phyloP scores from a whole-genome alignment of 306 rosid genomes.

The cucumber (Cucumis sativus) region DNA sequence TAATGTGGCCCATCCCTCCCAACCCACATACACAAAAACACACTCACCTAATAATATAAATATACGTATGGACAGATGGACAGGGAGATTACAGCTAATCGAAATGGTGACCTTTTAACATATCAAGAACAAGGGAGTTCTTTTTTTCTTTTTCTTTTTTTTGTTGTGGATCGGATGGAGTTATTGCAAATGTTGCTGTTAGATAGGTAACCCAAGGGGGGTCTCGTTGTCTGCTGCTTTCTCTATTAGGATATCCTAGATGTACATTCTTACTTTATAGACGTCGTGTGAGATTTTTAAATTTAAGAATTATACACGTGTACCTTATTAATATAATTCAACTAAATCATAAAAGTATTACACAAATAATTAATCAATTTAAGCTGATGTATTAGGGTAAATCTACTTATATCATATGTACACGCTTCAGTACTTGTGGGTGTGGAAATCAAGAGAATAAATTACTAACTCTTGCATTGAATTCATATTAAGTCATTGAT shows the following conservation, averaged over 20 bases:
- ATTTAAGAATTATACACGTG: neutral
- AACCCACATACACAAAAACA: neutral
- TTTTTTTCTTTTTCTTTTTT: no score
- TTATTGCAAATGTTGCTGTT: neutral
- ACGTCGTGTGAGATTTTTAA: neutral
- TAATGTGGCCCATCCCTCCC: neutral
- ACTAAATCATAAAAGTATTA: neutral
- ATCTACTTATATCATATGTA: no score
- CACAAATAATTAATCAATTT: no score
- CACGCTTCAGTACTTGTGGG: no score
- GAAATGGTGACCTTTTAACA: neutral
- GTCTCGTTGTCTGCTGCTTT: neutral
- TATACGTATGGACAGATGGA: neutral
- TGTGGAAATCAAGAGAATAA: no score
- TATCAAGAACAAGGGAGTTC: neutral
- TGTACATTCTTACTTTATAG: neutral
- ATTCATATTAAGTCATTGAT: no score
- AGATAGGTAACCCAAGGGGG: neutral
- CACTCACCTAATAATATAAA: neutral
- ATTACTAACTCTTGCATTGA: no score
- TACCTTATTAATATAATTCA: neutral
- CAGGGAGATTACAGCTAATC: neutral
- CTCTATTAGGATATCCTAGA: neutral
- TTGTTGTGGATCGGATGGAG: neutral
- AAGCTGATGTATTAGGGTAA: no score